Base-by-base conservation (phyloP, 2,329 filamentous ascomycete genomes). In the Hypoxylon sp. region DNA sequence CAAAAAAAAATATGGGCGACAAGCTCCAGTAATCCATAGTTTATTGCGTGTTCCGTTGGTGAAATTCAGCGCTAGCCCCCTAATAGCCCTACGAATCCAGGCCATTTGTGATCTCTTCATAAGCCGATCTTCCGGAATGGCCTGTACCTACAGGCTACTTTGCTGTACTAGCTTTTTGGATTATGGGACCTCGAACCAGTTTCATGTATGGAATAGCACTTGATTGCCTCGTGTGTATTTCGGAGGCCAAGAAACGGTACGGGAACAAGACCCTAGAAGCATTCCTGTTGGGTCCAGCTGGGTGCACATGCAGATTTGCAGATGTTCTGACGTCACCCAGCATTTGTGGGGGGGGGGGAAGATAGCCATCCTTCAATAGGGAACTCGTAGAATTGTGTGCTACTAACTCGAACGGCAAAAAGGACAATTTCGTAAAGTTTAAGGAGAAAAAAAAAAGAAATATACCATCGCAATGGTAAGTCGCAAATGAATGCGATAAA, bases 251-350 rank as follows among this genome's bases (percentile, higher is more conserved):
- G 59, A 63, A 51, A 58, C 42, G 44, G 42, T 57, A 62, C 48
- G 52, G 62, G 62, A 66, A 19, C 29, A 60, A 31, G 50, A 59
- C 63, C 62, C 62, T 66, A 54, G 57, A 57, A 35, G 51, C 42
- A 46, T 62, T 50, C 51, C 52, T 64, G 57, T 65, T 67, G 69
- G 66, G 65, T 52, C 50, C 66, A 57, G 63, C 69, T 71, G 60
- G 63, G 69, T 67, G 66, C 69, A 69, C 66, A 69, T 69, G 59
- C 68, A 71, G 68, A 71, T 63, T 65, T 63, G 59, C 68, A 69
- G 68, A 69, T 69, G 66, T 52, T 55, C 58, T 71, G 69, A 71
- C 69, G 69, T 71, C 69, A 71, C 63, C 33, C 24, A 35, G 46
- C 67, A 69, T 67, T 37, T 17, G 61, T 58, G 65, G 63, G 31